phyloP scores from a whole-genome alignment of 2,329 filamentous ascomycete species.

The Coniochaeta sp. region DNA sequence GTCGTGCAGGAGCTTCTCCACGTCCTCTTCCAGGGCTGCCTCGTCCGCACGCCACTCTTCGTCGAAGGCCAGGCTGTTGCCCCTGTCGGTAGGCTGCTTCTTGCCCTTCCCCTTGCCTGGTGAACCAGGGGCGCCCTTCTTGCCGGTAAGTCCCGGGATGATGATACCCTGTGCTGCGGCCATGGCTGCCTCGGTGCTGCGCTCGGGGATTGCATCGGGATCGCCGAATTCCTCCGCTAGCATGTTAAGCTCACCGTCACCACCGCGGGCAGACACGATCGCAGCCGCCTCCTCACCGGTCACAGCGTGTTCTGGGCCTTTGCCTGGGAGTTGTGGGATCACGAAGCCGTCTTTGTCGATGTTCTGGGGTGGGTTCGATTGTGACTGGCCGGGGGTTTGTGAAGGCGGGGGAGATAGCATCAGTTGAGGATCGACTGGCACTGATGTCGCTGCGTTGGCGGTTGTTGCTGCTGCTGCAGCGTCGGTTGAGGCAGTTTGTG shows the following conservation, averaged over 20 bases:
- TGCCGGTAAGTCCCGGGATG: constrained; percentile 12
- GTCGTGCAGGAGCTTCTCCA: constrained; percentile 62
- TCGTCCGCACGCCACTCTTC: constrained; percentile 59
- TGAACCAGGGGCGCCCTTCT: neutral
- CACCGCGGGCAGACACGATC: neutral
- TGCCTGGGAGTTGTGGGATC: constrained; percentile 46
- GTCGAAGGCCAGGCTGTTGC: constrained; percentile 42
- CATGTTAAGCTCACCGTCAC: constrained; percentile 15
- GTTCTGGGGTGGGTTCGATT: constrained; percentile 30
- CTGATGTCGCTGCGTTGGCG: constrained; percentile 1
- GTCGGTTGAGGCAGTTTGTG: neutral
- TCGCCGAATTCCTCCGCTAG: constrained; percentile 39
- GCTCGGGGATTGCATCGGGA: constrained; percentile 10
- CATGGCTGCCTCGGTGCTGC: constrained; percentile 20
- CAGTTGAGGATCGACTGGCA: neutral
- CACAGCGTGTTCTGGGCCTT: neutral
- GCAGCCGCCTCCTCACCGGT: neutral
- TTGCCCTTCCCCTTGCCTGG: constrained; percentile 9
- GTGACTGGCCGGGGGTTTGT: constrained; percentile 23
- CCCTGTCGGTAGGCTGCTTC: constrained; percentile 10
- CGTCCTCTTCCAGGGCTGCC: constrained; percentile 60
- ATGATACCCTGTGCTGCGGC: constrained; percentile 17
- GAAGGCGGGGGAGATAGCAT: constrained; percentile 9
- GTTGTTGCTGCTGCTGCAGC: constrained; percentile 8
- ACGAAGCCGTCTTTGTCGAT: constrained; percentile 61